phyloP scores from a whole-genome alignment of 1,284 basidiomycete genomes.

The Calocybe gambosa region DNA sequence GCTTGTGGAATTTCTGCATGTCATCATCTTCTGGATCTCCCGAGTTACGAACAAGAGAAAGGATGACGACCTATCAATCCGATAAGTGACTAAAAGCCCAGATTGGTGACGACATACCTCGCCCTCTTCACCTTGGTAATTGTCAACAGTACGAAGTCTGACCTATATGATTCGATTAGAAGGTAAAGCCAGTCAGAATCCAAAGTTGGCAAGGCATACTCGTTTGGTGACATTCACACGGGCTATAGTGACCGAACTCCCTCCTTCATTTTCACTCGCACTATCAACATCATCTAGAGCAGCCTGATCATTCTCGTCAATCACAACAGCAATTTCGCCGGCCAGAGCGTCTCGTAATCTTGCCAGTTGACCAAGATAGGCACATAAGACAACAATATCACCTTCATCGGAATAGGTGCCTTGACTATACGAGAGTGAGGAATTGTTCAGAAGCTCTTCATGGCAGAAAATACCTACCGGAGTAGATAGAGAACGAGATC shows the following conservation, averaged over 20 bases:
- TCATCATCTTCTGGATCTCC: constrained; percentile 36
- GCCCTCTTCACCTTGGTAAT: constrained; percentile 70
- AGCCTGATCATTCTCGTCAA: constrained; percentile 65
- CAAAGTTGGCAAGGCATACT: constrained; percentile 24
- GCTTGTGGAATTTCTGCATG: constrained; percentile 6
- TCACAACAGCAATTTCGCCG: constrained; percentile 48
- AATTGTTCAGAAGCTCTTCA: neutral
- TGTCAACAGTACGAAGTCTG: constrained; percentile 67
- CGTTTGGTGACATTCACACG: constrained; percentile 43
- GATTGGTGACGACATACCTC: constrained; percentile 27
- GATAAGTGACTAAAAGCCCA: neutral
- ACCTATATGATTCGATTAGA: constrained; percentile 34
- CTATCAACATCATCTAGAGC: constrained; percentile 45
- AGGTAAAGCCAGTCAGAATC: neutral
- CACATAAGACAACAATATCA: constrained; percentile 70
- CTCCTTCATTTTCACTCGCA: constrained; percentile 22
- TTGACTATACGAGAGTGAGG: constrained; percentile 32
- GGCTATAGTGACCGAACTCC: constrained; percentile 30
- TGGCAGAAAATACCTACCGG: constrained; percentile 28
- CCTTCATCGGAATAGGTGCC: constrained; percentile 53
- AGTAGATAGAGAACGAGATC: constrained; percentile 67
- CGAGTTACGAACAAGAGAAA: constrained; percentile 67
- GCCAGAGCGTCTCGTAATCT: constrained; percentile 47
- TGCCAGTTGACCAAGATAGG: constrained; percentile 68
- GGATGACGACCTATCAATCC: constrained; percentile 48